These are phyloP conservation scores for Nissolia schottii DNA, from an alignment of 306 rosid genomes.

Conservation along the genomic window DNA sequence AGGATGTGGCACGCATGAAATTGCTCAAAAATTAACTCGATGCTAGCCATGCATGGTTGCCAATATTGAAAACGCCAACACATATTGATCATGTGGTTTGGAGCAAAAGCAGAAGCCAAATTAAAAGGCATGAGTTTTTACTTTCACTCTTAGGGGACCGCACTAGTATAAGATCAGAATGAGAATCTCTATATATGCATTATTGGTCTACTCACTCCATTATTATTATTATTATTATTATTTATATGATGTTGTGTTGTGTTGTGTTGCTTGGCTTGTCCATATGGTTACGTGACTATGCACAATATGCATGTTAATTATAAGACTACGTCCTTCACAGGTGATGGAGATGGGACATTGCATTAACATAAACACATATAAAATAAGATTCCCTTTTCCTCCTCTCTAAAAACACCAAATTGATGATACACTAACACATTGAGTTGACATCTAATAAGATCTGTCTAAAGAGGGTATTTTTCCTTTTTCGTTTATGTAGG, in stretches of 20 bases:
- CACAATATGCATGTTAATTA: conserved; percentile 36
- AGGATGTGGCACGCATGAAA: not conserved
- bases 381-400: not conserved
- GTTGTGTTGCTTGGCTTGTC: not conserved
- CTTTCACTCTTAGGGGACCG: conserved; percentile 10
- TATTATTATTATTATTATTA: no score
- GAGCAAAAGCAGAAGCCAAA: conserved; percentile 13
- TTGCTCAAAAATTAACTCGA: not conserved
- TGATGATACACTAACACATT: not conserved
- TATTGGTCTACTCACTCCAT: no score
- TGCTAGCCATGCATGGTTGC: not conserved
- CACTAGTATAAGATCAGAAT: conserved; percentile 6
- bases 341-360: conserved; percentile 26
- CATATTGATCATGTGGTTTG: not conserved
- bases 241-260: not conserved
- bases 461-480: no score
- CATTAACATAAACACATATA: conserved; percentile 1
- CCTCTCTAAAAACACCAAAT: not conserved
- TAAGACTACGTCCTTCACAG: conserved; percentile 18
- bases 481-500: no score
- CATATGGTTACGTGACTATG: conserved; percentile 30
- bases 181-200: conserved; percentile 7
- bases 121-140: not conserved
- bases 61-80: not conserved
- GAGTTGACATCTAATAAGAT: not conserved